These are phyloP conservation scores for Erodium moschatum DNA, from an alignment of 441 rosid genomes.

Conservation along the genomic window DNA sequence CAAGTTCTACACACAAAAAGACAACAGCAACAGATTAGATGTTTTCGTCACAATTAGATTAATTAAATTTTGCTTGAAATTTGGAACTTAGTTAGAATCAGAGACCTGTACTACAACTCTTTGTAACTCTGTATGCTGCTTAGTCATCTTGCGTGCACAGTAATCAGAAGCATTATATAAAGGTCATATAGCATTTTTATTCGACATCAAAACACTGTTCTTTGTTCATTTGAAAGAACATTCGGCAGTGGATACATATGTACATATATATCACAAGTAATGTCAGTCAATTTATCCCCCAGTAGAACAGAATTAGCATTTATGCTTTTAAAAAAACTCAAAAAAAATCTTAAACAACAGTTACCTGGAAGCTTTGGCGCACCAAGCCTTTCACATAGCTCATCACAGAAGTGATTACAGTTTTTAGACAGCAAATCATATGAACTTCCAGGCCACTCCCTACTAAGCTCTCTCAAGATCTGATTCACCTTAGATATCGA, in stretches of 20 bases:
- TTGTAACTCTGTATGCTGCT: not conserved
- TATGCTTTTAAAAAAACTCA: too few species aligned
- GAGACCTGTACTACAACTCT: not conserved
- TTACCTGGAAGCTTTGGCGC: conserved; percentile 89
- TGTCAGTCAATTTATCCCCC: not conserved
- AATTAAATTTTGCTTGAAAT: too few species aligned
- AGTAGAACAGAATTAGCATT: too few species aligned
- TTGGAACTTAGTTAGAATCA: too few species aligned
- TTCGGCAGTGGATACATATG: too few species aligned
- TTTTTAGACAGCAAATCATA: conserved; percentile 82
- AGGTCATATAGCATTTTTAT: too few species aligned
- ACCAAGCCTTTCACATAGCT: conserved; percentile 73
- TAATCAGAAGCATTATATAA: too few species aligned
- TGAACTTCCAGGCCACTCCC: conserved; percentile 78
- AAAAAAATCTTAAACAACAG: not conserved
- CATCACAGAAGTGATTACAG: conserved; percentile 96
- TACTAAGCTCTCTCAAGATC: conserved; percentile 72
- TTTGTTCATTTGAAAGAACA: too few species aligned
- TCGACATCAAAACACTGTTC: too few species aligned
- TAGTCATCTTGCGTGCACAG: not conserved
- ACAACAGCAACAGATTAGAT: not conserved
- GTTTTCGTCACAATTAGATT: too few species aligned
- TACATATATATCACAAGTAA: too few species aligned
- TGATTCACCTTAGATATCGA: conserved; percentile 65
- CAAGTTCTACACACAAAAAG: too few species aligned